phyloP scores from a whole-genome alignment of 2,329 filamentous ascomycete species.

The Dothistroma septosporum region DNA sequence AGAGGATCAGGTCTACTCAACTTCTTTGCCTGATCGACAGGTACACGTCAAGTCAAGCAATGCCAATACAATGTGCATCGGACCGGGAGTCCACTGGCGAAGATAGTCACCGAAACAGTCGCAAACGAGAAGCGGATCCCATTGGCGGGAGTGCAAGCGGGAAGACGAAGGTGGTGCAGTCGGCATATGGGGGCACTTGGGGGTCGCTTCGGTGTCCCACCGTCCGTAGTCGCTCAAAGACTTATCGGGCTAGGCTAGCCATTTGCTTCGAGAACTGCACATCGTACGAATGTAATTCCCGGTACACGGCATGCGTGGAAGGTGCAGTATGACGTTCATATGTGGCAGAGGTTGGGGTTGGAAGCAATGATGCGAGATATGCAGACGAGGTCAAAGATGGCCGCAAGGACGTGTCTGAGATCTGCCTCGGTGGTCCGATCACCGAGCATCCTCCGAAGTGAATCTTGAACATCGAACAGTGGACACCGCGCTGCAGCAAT shows the following conservation, averaged over 20 bases:
- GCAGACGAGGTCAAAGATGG: neutral
- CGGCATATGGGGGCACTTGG: neutral
- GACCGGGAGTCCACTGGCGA: neutral
- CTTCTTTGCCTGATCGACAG: neutral
- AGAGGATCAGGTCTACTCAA: neutral
- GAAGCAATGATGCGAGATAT: no score
- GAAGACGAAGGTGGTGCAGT: neutral
- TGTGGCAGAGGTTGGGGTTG: no score
- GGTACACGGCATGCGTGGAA: no score
- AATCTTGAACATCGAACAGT: neutral
- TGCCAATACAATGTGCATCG: neutral
- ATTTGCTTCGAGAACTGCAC: no score
- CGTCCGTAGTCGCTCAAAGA: neutral
- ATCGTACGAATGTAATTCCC: no score
- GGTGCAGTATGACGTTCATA: neutral
- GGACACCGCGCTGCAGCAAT: no score
- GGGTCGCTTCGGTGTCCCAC: no score
- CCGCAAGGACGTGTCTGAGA: neutral
- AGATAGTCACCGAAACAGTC: neutral
- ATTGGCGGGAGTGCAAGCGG: slow-evolving; percentile 1
- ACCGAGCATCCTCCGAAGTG: neutral
- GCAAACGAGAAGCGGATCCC: slow-evolving; percentile 1
- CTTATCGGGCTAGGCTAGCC: neutral
- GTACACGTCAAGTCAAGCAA: neutral
- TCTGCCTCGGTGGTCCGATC: neutral